These are phyloP conservation scores for Oxytropis ochrocephala DNA, from an alignment of 306 rosid species.

Conservation along the genomic window DNA sequence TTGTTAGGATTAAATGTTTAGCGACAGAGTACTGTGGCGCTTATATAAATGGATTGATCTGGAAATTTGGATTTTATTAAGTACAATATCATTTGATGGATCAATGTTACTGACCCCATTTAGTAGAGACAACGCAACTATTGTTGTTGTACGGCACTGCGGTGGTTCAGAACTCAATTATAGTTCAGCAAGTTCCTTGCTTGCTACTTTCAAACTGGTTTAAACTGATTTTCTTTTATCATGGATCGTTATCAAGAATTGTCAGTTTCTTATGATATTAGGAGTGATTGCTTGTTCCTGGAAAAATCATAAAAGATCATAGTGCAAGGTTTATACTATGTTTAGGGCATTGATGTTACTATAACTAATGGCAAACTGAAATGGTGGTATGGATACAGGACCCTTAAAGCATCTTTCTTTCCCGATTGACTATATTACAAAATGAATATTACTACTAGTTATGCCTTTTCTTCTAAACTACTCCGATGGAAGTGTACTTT, in stretches of 20 bases:
- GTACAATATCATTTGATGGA: neutral
- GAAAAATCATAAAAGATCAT: neutral
- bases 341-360: neutral
- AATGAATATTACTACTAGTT: neutral
- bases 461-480: neutral
- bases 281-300: neutral
- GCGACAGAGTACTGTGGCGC: neutral
- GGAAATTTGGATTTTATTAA: neutral
- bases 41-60: neutral
- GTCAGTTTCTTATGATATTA: neutral
- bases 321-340: neutral
- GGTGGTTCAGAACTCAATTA: neutral
- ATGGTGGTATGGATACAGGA: neutral
- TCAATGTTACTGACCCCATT: neutral
- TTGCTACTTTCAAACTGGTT: neutral
- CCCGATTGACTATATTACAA: neutral
- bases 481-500: neutral
- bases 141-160: neutral
- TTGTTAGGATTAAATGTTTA: neutral
- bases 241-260: conserved; percentile 1
- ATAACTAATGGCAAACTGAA: neutral
- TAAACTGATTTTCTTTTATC: neutral
- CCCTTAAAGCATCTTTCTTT: neutral
- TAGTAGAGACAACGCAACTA: neutral
- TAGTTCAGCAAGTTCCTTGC: neutral